phyloP scores from a whole-genome alignment of 192 early-diverging fungal genomes.

The Linderina pennispora region DNA sequence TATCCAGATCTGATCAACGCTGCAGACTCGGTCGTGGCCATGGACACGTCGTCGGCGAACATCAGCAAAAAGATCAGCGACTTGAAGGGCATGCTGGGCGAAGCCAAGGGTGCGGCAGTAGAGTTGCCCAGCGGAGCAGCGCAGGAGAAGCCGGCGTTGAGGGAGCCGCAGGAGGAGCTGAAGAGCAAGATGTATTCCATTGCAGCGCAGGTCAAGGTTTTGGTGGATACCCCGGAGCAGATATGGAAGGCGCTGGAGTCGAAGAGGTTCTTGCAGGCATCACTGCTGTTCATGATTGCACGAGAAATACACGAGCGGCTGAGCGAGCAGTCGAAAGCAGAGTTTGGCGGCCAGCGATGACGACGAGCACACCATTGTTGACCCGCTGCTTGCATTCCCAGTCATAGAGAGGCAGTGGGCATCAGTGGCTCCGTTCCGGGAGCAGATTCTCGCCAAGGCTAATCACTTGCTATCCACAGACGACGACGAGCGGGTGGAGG shows the following conservation, averaged over 20 bases:
- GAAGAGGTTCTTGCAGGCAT: conserved; percentile 22
- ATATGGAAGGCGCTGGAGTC: conserved; percentile 34
- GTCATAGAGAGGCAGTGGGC: conserved; percentile 39
- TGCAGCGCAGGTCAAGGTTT: conserved; percentile 42
- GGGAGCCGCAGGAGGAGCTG: conserved; percentile 1
- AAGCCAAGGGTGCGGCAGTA: conserved; percentile 1
- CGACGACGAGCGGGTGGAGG: conserved; percentile 4
- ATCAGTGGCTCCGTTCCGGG: conserved; percentile 21
- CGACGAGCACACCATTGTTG: background rate
- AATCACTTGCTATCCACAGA: conserved; percentile 5
- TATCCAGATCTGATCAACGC: conserved; percentile 41
- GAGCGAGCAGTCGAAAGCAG: conserved; percentile 1
- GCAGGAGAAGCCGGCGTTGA: background rate
- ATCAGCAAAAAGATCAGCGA: conserved; percentile 10
- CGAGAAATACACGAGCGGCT: conserved; percentile 22
- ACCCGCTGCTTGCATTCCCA: conserved; percentile 33
- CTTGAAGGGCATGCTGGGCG: conserved; percentile 11
- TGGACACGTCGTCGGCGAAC: conserved; percentile 21
- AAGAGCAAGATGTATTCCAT: conserved; percentile 16
- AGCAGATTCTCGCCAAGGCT: conserved; percentile 20
- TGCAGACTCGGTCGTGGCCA: conserved; percentile 29
- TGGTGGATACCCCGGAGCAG: conserved; percentile 38
- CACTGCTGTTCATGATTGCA: conserved; percentile 37
- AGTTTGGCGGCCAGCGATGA: background rate
- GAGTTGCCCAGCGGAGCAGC: background rate